Percentiles rank a stretch among this genome's conserved stretches.
Conservation (phyloP, 768 basidiomycete genomes). For the Suillus subluteus region DNA sequence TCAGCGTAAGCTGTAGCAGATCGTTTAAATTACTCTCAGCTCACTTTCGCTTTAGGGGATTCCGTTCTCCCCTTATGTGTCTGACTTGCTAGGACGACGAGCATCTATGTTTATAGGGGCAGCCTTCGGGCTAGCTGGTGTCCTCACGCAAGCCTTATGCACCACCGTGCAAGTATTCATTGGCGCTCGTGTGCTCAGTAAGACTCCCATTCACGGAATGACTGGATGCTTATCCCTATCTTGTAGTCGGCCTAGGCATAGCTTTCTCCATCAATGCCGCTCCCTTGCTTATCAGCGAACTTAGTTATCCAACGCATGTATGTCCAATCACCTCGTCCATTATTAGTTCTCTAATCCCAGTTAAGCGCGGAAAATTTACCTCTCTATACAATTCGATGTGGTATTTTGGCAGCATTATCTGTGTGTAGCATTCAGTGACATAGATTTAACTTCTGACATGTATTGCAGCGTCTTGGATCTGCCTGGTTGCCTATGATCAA, state of each 20-base stretch:
- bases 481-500: constrained; percentile 45
- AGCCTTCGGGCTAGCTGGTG: constrained; percentile 65
- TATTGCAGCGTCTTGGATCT: constrained; percentile 47
- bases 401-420: constrained; percentile 74
- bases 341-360: not conserved
- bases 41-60: constrained; percentile 44
- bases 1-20: constrained; percentile 40
- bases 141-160: constrained; percentile 56
- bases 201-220: not conserved
- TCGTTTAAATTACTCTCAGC: not conserved
- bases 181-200: constrained; percentile 51
- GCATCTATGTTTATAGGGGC: constrained; percentile 62
- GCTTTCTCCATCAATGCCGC: constrained; percentile 65
- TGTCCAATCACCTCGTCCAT: constrained; percentile 16
- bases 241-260: constrained; percentile 65
- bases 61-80: constrained; percentile 62
- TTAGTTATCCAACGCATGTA: constrained; percentile 74
- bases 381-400: constrained; percentile 73
- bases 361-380: constrained; percentile 56
- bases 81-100: constrained; percentile 66
- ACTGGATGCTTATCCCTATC: not conserved
- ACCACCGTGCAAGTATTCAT: constrained; percentile 55
- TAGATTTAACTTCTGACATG: not conserved
- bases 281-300: constrained; percentile 64
- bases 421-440: constrained; percentile 21